Evolutionary conservation across 192 early-diverging fungal genomes (phyloP), one percentile per base, ranked within the genome.

Genomic region (Mortierella hygrophila): DNA sequence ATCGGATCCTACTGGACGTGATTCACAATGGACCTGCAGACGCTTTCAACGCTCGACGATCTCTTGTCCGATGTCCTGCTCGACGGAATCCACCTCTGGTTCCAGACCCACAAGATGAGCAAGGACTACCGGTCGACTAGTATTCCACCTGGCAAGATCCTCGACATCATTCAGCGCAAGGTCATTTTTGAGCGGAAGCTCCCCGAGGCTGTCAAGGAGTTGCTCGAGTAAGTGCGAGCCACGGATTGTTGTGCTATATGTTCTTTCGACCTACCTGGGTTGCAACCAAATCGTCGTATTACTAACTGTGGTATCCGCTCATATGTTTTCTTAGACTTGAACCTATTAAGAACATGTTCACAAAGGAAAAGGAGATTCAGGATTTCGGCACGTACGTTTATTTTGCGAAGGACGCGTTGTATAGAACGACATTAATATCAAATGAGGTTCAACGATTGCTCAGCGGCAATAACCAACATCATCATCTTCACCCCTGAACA

Each of bases 11-110:
- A 73, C 29, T 8, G 52, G 74, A 52, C 46, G 26, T 20, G n/a
- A 13, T 23, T 76, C 42, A 42, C 10, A 20, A 92, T 92, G 91
- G 91, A 91, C 47, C 85, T 91, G 75, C 69, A 81, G 42, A 80
- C 88, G 42, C 72, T 92, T 21, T 91, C 91, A 35, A 82, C 81
- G 26, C 89, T 86, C 60, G 92, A 93, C 79, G 92, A 93, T 72
- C 60, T 91, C 35, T 73, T 91, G 68, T 88, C 90, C 10, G 89
- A 89, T 72, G 72, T 90, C 46, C 82, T 91, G 55, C 81, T 93
- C 21, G 92, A 93, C 55, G 82, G 75, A 6, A 49, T 90, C 35
- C 73, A 83, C 46, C 79, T 93, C 0, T 93, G 92, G 92, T 93
- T 90, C 77, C 69, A 80, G 69, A 90, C 90, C 3, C 77, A 89